phyloP scores from a whole-genome alignment of 345 rosid genomes.

The Brassica rapa region DNA sequence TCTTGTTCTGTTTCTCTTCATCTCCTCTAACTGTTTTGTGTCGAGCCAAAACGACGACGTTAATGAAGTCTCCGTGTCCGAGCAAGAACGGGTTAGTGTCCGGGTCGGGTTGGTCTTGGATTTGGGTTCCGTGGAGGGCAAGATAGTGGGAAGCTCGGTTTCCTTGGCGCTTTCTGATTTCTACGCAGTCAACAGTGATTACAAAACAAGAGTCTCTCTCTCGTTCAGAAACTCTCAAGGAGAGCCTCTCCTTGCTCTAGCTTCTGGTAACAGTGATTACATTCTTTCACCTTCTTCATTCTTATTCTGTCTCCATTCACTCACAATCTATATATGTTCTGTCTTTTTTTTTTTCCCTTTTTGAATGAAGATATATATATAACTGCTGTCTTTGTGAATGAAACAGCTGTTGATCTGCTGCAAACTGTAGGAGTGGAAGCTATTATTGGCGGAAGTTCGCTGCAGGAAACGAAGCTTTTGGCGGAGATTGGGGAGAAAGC shows the following conservation, averaged over 20 bases:
- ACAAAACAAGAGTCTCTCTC: slow-evolving; percentile 23
- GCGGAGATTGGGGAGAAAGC: slow-evolving; percentile 39
- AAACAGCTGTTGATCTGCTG: slow-evolving; percentile 34
- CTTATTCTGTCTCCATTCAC: not conserved
- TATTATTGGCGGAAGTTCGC: slow-evolving; percentile 22
- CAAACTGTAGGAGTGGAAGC: slow-evolving; percentile 20
- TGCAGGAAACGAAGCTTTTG: slow-evolving; percentile 27
- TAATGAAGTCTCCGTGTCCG: not conserved
- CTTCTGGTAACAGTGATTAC: slow-evolving; percentile 19
- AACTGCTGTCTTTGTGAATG: too few species aligned
- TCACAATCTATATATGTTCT: not conserved
- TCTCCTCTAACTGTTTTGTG: slow-evolving; percentile 6
- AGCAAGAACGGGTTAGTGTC: not conserved
- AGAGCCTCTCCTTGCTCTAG: slow-evolving; percentile 34
- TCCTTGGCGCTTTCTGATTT: slow-evolving; percentile 37
- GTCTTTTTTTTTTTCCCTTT: not conserved
- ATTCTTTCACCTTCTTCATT: not conserved
- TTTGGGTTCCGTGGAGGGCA: slow-evolving; percentile 36
- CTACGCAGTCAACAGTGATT: slow-evolving; percentile 10
- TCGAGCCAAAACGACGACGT: slow-evolving; percentile 9
- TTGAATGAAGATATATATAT: too few species aligned
- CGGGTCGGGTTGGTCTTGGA: slow-evolving; percentile 35
- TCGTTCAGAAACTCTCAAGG: slow-evolving; percentile 31
- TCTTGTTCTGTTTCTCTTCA: slow-evolving; percentile 19
- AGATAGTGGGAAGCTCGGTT: slow-evolving; percentile 27